phyloP scores from a whole-genome alignment of 306 rosid genomes.

The Trifolium subterraneum region DNA sequence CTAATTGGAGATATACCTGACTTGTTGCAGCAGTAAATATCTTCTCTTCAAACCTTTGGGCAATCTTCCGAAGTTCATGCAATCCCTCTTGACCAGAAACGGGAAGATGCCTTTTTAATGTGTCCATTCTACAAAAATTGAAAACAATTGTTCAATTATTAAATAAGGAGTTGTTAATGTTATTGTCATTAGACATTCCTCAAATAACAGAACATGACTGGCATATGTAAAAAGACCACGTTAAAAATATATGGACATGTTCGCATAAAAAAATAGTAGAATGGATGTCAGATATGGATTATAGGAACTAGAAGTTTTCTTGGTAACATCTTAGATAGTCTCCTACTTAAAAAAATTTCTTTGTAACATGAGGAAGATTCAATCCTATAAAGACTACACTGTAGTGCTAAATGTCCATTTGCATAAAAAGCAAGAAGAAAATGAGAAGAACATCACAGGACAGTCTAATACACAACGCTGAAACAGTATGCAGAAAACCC shows the following conservation, averaged over 20 bases:
- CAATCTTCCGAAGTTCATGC: constrained; percentile 76
- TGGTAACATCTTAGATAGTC: constrained; percentile 13
- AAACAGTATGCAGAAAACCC: neutral
- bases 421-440: neutral
- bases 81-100: constrained; percentile 74
- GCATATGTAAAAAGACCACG: constrained; percentile 6
- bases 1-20: constrained; percentile 56
- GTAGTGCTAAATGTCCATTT: neutral
- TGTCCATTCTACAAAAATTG: constrained; percentile 67
- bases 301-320: neutral
- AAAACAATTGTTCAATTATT: constrained; percentile 33
- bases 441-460: neutral
- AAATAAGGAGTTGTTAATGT: constrained; percentile 13
- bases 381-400: neutral
- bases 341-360: neutral
- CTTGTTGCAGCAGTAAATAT: constrained; percentile 71
- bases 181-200: constrained; percentile 11
- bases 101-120: constrained; percentile 82
- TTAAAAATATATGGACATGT: neutral
- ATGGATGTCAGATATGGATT: constrained; percentile 5
- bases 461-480: neutral
- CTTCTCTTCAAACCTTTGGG: constrained; percentile 87
- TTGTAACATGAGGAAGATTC: constrained; percentile 10
- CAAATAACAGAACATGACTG: constrained; percentile 14
- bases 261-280: neutral